These are phyloP conservation scores for Aureobasidium melanogenum DNA, from an alignment of 2,329 filamentous ascomycete species.

Conservation along the genomic window DNA sequence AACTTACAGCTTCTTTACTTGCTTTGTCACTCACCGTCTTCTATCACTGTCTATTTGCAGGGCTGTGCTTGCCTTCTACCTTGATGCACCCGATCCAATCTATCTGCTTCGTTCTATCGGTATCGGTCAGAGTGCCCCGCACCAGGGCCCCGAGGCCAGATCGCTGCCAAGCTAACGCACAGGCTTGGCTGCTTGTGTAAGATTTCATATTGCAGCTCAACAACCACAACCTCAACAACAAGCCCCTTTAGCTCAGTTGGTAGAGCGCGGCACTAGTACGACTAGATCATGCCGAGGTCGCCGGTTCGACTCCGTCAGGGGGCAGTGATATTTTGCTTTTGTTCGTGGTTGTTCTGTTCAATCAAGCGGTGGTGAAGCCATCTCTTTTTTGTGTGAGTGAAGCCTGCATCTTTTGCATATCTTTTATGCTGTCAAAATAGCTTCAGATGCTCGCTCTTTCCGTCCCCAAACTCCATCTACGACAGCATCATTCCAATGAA, in stretches of 20 bases:
- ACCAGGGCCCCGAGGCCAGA: not conserved
- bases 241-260: conserved; percentile 11
- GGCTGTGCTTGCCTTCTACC: not conserved
- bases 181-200: not conserved
- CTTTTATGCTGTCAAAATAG: too few species aligned
- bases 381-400: too few species aligned
- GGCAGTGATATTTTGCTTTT: not conserved
- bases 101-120: not conserved
- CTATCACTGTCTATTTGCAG: not conserved
- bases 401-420: too few species aligned
- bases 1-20: not conserved
- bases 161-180: not conserved
- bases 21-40: not conserved
- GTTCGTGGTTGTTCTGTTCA: not conserved
- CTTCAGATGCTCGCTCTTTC: too few species aligned
- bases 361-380: too few species aligned
- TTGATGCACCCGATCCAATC: not conserved
- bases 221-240: not conserved
- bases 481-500: too few species aligned
- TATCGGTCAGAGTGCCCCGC: not conserved
- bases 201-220: not conserved
- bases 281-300: conserved; percentile 5
- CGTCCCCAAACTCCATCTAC: too few species aligned
- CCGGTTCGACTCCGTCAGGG: conserved; percentile 10
- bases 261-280: conserved; percentile 11